Conservation (phyloP, 345 rosid species). For the Litchi chinensis region DNA sequence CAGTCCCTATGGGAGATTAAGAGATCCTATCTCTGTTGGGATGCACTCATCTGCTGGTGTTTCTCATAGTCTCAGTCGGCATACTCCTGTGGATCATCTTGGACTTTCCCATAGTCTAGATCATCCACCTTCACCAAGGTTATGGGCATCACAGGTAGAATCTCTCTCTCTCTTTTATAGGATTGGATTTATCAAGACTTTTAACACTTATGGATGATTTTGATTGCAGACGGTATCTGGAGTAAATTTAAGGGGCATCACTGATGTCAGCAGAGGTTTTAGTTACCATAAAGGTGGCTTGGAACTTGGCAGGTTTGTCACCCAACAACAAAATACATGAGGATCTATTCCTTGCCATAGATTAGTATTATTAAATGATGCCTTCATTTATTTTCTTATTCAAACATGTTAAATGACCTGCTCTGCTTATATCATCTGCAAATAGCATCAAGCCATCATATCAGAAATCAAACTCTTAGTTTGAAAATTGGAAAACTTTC, state of each 20-base stretch:
- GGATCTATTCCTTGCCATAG: background rate
- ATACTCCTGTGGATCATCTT: slow-evolving; percentile 45
- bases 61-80: slow-evolving; percentile 45
- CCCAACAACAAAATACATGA: background rate
- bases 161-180: slow-evolving; percentile 22
- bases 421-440: background rate
- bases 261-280: slow-evolving; percentile 58
- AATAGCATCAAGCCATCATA: background rate
- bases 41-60: slow-evolving; percentile 35
- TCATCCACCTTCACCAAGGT: slow-evolving; percentile 48
- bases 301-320: slow-evolving; percentile 72
- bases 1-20: slow-evolving; percentile 47
- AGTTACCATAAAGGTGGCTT: slow-evolving; percentile 53
- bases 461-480: background rate
- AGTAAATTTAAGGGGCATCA: slow-evolving; percentile 45
- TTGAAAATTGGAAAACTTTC: background rate
- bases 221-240: slow-evolving; percentile 46
- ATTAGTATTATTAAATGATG: background rate
- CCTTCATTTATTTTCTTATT: background rate
- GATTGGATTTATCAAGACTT: background rate
- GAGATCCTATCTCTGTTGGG: slow-evolving; percentile 39
- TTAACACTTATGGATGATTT: slow-evolving; percentile 14
- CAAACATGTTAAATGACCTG: background rate
- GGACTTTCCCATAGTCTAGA: slow-evolving; percentile 51
- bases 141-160: slow-evolving; percentile 66